Base-by-base conservation (phyloP, 257 asterid genomes). In the Rauvolfia tetraphylla region DNA sequence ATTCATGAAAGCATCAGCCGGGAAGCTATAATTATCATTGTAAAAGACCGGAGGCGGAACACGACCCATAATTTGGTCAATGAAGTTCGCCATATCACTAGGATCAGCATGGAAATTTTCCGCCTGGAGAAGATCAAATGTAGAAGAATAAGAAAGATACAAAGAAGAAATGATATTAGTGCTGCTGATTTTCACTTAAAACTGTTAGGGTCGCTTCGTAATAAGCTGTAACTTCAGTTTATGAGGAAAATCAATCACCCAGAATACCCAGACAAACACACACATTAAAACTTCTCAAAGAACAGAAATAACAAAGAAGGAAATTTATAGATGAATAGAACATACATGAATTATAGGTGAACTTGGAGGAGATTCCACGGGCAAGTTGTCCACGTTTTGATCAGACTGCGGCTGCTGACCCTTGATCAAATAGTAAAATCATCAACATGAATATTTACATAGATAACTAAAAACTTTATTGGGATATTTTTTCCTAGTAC, bases 51-150 rank as follows among this genome's bases (percentile, higher is more conserved):
- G 0, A 34, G 70, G 27, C 1, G 29, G 23, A 8, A 0, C 29
- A 1, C 29, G 27, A 7, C 70, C 70, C 46, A 65, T 65, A 23
- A 65, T 65, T 65, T 65, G 70, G 44, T 65, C 70, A 65, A 65
- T 18, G 44, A 36, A 6, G 27, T 7, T 34, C 5, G 44, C 29
- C 46, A 65, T 36, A 20, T 65, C 70, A 38, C 8, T 38, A 15
- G 70, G 9, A 36, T 65, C 70, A 34, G 29, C 15, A 65, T 34
- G 25, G 46, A 65, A 65, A 36, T 65, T 36, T 65, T 65, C 70
- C 15, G 48, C 46, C 70, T 65, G 70, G 31, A 33, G 11, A 34
- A 57, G 14, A n/a, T 57, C 63, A 57, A 23, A 25, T 56, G 31
- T 57, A 57, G n/a, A 57, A 23, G 33, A 57, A 57, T 51, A 23